Evolutionary conservation across 805 yeast species (phyloP).

Genomic region (Wickerhamomyces alni): DNA sequence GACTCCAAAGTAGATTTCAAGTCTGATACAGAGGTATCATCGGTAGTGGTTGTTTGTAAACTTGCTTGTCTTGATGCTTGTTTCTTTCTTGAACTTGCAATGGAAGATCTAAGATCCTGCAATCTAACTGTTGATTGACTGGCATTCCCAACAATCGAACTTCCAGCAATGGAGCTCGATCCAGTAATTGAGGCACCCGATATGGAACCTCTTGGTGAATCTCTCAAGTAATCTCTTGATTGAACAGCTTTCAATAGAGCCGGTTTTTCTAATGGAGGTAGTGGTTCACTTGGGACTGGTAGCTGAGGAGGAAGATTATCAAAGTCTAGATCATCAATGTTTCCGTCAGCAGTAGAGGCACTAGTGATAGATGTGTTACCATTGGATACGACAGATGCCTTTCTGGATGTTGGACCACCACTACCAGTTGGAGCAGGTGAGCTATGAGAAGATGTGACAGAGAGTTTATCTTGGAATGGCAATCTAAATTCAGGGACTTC

Average conservation of each 20-base stretch:
- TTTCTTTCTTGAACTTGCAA: constrained; percentile 12
- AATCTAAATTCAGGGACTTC: constrained; percentile 56
- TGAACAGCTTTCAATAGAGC: constrained; percentile 6
- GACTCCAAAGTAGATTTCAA: constrained; percentile 12
- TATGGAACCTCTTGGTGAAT: constrained; percentile 44
- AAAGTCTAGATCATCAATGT: constrained; percentile 22
- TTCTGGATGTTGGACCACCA: constrained; percentile 26
- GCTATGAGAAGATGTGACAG: constrained; percentile 8
- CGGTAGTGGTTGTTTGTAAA: constrained; percentile 8
- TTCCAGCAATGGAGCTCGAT: background rate
- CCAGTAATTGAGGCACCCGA: constrained; percentile 22
- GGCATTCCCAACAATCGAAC: background rate
- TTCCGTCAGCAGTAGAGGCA: constrained; percentile 21
- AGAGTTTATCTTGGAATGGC: constrained; percentile 54
- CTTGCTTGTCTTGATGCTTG: constrained; percentile 17
- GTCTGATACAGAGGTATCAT: constrained; percentile 12
- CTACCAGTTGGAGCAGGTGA: constrained; percentile 5
- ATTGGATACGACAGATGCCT: constrained; percentile 31
- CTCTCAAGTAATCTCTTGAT: constrained; percentile 17
- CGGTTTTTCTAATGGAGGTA: constrained; percentile 26
- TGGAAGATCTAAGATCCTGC: constrained; percentile 16
- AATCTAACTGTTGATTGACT: constrained; percentile 9
- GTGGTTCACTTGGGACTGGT: constrained; percentile 51
- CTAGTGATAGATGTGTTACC: constrained; percentile 24
- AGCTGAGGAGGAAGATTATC: constrained; percentile 45